Percentiles rank a stretch among this genome's conserved stretches.
Conservation (phyloP, 1,284 basidiomycete species). For the Exobasidium rhododendri region DNA sequence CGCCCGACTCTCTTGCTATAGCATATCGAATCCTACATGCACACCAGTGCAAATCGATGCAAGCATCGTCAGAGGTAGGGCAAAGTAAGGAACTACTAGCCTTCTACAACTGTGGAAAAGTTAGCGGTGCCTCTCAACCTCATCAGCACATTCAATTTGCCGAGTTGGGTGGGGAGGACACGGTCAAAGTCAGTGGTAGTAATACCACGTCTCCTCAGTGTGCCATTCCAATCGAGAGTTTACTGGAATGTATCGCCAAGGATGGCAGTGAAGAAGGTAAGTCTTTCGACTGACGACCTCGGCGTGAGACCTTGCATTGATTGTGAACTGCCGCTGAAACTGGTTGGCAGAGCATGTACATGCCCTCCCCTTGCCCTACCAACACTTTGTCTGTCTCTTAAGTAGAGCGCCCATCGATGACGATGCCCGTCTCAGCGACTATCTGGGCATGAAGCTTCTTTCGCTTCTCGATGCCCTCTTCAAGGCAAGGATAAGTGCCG, state of each 20-base stretch:
- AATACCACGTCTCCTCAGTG: constrained; percentile 25
- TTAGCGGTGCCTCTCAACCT: constrained; percentile 44
- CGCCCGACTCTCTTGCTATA: constrained; percentile 35
- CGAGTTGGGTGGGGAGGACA: constrained; percentile 21
- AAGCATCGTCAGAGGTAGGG: background rate
- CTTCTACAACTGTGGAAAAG: constrained; percentile 51
- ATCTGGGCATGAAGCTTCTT: constrained; percentile 41
- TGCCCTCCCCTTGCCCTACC: constrained; percentile 46
- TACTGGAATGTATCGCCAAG: constrained; percentile 38
- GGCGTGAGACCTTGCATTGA: background rate
- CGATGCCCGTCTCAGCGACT: constrained; percentile 21
- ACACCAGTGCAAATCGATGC: constrained; percentile 10
- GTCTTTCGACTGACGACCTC: constrained; percentile 10
- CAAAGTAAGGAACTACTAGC: constrained; percentile 29
- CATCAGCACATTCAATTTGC: constrained; percentile 51
- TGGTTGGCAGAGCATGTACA: constrained; percentile 20
- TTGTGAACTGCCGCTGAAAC: background rate
- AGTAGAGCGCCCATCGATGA: constrained; percentile 21
- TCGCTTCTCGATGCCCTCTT: constrained; percentile 44
- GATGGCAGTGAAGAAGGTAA: constrained; percentile 44
- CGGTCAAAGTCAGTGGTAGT: constrained; percentile 22
- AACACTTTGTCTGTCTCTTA: constrained; percentile 50
- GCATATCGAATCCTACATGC: constrained; percentile 36
- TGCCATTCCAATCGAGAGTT: constrained; percentile 32
- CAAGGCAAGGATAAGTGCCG: constrained; percentile 29